Evolutionary conservation across 352 stramenopile species (phyloP), one percentile per base, ranked within the genome.

Genomic region (Hyaloperonospora arabidopsidis): DNA sequence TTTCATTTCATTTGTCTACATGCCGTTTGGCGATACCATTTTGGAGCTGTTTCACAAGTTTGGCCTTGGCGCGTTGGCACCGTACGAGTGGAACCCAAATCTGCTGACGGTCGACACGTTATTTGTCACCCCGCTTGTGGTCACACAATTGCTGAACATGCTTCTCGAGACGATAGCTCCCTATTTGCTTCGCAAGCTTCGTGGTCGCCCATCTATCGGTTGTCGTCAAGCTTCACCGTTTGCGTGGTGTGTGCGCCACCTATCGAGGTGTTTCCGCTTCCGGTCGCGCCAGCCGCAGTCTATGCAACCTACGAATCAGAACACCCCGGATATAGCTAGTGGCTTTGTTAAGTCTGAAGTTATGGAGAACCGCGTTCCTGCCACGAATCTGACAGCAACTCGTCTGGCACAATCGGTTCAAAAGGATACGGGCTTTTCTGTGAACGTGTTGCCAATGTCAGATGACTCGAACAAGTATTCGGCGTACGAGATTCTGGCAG

Each of bases 71-170:
- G 68, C 65, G 5, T 47, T 91, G 14, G 79, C 77, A 8, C 81
- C 81, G 7, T 93, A 86, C 56, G 68, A 79, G 3, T 90, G 79
- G 72, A 72, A 89, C 14, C 74, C 83, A 8, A 76, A 69, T 15
- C 68, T 79, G 1, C 65, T 95, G 11, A 91, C 79, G 32, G 74
- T 95, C 13, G 85, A 95, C 56, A 91, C 85, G 46, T 61, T 93
- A 10, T 95, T 95, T 51, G 83, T 95, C 10, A 93, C 85, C 12
- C 85, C 85, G 29, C 70, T 95, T 1, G 82, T 95, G 19, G 84
- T 93, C 18, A 95, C 85, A 3, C 79, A 93, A 55, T 87, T 95
- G 28, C 62, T 95, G 35, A 95, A 95, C 54, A 89, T 92, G 79
- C 46, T 93, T 21, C 59, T 95, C 13, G 85, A 95, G 61, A 93